Evolutionary conservation across 1,139 yeast species (phyloP).

Genomic region (Magnusiomyces suaveolens): DNA sequence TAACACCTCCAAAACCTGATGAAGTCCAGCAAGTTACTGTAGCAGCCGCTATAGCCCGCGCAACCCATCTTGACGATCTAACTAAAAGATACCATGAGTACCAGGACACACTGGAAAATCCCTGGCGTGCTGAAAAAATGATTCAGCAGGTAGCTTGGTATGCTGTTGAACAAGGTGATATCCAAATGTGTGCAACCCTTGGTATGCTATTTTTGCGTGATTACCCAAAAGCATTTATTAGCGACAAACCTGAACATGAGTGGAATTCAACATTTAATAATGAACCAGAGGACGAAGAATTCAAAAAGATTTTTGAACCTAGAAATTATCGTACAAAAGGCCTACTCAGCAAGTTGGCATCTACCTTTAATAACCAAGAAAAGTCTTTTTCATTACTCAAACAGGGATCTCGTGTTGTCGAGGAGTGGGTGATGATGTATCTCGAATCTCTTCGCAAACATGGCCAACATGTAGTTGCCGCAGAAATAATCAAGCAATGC

Average conservation of each 20-base stretch:
- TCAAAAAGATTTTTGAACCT: constrained; percentile 15
- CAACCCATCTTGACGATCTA: neutral
- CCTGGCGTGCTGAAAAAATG: constrained; percentile 41
- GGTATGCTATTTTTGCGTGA: constrained; percentile 46
- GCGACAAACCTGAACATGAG: neutral
- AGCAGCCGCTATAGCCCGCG: neutral
- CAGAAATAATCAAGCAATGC: constrained; percentile 43
- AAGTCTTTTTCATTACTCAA: neutral
- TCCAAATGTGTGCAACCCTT: constrained; percentile 52
- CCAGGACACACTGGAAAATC: constrained; percentile 33
- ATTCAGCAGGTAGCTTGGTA: constrained; percentile 43
- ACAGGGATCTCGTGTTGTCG: constrained; percentile 23
- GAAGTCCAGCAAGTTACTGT: neutral
- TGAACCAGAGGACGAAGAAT: neutral
- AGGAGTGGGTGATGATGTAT: constrained; percentile 52
- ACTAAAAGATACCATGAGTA: constrained; percentile 15
- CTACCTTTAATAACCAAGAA: neutral
- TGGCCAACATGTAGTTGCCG: constrained; percentile 48
- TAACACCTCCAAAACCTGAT: neutral
- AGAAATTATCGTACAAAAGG: neutral
- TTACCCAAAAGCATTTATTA: constrained; percentile 28
- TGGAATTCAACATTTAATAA: neutral
- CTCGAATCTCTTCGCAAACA: constrained; percentile 47
- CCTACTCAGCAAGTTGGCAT: neutral
- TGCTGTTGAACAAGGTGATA: constrained; percentile 55